phyloP scores from a whole-genome alignment of 1,284 basidiomycete genomes.

The Tilletiopsis washingtonensis region DNA sequence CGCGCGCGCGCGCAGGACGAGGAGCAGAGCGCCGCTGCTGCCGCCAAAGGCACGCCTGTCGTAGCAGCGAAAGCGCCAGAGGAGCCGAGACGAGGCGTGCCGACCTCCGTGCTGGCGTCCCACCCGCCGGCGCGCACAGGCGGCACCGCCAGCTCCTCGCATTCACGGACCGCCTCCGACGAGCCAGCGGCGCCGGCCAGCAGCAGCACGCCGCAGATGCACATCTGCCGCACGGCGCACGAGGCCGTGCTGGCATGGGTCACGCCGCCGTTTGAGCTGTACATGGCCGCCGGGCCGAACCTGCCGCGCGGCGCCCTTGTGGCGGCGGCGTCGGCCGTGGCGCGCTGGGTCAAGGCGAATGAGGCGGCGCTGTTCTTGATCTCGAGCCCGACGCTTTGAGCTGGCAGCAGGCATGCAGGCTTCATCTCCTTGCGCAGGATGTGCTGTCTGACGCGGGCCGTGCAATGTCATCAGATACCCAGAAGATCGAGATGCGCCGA shows the following conservation, averaged over 20 bases:
- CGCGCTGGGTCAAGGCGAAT: constrained; percentile 80
- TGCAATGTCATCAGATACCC: no score
- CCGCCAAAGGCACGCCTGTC: background rate
- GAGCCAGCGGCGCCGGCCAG: constrained; percentile 56
- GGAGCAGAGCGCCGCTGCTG: background rate
- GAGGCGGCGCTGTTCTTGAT: constrained; percentile 64
- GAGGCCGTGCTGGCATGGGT: constrained; percentile 72
- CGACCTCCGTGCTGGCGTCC: background rate
- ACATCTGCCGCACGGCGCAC: constrained; percentile 67
- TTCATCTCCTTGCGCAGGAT: no score
- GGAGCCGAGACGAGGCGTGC: background rate
- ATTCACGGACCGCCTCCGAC: background rate
- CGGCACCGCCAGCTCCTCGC: background rate
- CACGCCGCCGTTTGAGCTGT: constrained; percentile 84
- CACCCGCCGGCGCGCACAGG: background rate
- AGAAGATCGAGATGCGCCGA: constrained; percentile 31
- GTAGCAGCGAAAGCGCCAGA: background rate
- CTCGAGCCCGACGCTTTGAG: constrained; percentile 36
- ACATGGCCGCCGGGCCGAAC: constrained; percentile 70
- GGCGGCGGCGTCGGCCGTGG: constrained; percentile 76
- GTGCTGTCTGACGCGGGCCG: no score
- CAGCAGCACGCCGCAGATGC: constrained; percentile 58
- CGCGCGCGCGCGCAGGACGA: background rate
- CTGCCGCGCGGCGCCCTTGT: constrained; percentile 78
- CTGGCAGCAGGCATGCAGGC: no score